Conservation (phyloP, 169 alveolate species). For the Plasmodium ovale region DNA sequence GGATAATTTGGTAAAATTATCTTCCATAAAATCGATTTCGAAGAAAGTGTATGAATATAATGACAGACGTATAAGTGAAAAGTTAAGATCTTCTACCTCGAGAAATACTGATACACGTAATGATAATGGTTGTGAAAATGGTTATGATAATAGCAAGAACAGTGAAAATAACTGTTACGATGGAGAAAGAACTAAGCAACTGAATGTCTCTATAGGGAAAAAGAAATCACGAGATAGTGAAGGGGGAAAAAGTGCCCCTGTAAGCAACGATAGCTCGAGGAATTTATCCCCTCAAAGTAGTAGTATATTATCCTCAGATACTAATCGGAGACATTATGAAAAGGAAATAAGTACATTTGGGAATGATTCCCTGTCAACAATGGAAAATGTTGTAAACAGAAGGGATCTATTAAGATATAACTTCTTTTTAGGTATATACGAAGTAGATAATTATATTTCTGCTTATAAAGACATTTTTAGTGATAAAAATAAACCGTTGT, state of each 20-base stretch:
- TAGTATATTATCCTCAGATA: neutral
- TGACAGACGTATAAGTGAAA: slow-evolving; percentile 33
- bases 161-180: neutral
- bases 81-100: neutral
- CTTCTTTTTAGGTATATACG: slow-evolving; percentile 51
- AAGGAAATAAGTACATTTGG: neutral
- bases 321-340: too few species aligned
- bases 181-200: slow-evolving; percentile 10
- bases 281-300: neutral
- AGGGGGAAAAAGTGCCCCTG: neutral
- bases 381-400: neutral
- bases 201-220: neutral
- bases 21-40: slow-evolving; percentile 74
- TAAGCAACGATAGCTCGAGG: neutral
- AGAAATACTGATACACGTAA: neutral
- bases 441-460: slow-evolving; percentile 54
- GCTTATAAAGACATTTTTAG: slow-evolving; percentile 55
- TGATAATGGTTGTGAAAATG: neutral
- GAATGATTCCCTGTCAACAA: neutral
- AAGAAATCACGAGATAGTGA: neutral
- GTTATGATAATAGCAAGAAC: neutral
- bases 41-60: slow-evolving; percentile 75
- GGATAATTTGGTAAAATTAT: slow-evolving; percentile 77
- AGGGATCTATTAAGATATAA: neutral
- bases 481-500: slow-evolving; percentile 58